Evolutionary conservation across 352 stramenopile genomes (phyloP).

Genomic region (Peronospora farinosa): DNA sequence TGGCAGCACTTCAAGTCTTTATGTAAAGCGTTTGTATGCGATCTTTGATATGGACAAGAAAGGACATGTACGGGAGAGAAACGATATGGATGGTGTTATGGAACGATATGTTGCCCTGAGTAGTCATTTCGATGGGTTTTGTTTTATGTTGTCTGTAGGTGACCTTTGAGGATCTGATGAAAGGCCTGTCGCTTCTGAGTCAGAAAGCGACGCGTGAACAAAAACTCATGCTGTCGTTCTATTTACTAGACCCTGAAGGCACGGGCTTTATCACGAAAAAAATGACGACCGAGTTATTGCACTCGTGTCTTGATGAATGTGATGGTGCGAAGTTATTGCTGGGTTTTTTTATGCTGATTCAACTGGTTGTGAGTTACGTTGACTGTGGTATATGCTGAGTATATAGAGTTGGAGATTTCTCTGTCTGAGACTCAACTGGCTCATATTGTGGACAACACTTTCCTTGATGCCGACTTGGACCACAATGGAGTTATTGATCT

Average conservation of each 20-base stretch:
- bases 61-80: constrained; percentile 35
- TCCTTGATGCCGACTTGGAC: constrained; percentile 74
- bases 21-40: constrained; percentile 79
- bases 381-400: not conserved
- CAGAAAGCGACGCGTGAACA: constrained; percentile 82
- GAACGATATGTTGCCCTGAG: not conserved
- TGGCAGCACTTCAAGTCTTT: constrained; percentile 62
- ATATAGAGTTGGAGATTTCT: constrained; percentile 67
- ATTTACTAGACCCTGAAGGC: constrained; percentile 68
- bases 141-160: constrained; percentile 37
- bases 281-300: constrained; percentile 75
- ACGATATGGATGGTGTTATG: not conserved
- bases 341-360: not conserved
- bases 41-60: constrained; percentile 82
- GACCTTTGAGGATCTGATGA: constrained; percentile 78
- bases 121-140: not conserved
- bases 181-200: constrained; percentile 72
- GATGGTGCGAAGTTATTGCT: constrained; percentile 41
- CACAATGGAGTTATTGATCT: constrained; percentile 73
- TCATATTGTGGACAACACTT: constrained; percentile 80
- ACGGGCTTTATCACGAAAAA: constrained; percentile 80
- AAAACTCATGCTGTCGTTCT: constrained; percentile 84
- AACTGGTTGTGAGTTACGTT: not conserved
- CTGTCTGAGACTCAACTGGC: constrained; percentile 70
- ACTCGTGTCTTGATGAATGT: constrained; percentile 80